phyloP scores from a whole-genome alignment of 2,329 filamentous ascomycete species.

The Fusarium redolens region DNA sequence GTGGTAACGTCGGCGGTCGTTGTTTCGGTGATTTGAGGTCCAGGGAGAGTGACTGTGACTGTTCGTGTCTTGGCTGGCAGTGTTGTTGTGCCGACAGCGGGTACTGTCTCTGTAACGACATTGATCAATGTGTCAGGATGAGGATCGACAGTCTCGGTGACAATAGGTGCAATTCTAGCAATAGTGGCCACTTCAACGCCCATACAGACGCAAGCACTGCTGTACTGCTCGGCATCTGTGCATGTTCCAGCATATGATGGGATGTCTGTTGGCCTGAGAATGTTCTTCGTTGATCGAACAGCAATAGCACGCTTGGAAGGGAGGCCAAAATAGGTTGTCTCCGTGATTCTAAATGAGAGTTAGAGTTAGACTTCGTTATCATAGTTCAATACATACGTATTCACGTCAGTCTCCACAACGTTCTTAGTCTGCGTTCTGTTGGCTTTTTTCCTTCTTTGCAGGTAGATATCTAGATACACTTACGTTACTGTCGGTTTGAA shows the following conservation, averaged over 20 bases:
- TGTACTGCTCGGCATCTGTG: neutral
- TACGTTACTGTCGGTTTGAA: neutral
- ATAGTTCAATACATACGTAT: accelerated
- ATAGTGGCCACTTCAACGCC: neutral
- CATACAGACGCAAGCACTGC: neutral
- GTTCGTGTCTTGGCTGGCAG: neutral
- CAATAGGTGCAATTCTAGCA: neutral
- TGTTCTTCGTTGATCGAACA: neutral
- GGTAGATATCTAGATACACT: accelerated
- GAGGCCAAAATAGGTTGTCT: neutral
- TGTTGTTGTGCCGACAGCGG: neutral
- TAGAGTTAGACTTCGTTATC: accelerated
- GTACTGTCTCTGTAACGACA: accelerated
- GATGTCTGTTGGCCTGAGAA: neutral
- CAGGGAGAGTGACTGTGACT: neutral
- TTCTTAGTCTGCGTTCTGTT: neutral
- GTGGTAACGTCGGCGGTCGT: neutral
- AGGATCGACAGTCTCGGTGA: neutral
- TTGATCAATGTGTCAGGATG: neutral
- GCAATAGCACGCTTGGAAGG: neutral
- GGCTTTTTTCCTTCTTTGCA: accelerated
- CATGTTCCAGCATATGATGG: neutral
- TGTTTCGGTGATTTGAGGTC: neutral
- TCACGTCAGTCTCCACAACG: neutral
- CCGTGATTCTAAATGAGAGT: neutral